Evolutionary conservation across 2,329 filamentous ascomycete species (phyloP), one percentile per base, ranked within the genome.

Genomic region (Mycocentrospora acerina): DNA sequence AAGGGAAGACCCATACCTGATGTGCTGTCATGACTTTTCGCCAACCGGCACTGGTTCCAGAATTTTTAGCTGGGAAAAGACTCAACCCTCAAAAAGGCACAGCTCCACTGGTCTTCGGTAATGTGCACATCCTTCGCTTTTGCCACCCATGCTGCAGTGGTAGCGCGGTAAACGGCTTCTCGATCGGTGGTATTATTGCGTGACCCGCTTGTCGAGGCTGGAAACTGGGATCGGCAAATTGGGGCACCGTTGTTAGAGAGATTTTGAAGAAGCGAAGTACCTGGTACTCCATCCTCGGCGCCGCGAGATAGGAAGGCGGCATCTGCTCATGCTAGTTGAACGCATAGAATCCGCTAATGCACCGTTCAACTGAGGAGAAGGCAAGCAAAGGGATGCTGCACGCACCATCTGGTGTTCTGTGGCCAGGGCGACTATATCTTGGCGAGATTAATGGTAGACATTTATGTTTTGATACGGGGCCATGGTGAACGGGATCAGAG

Each of bases 1-100:
- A 61, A 58, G 52, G 55, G 67, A 42, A 68, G 71, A 66, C 69
- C 70, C 70, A 71, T 71, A 70, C 63, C 71, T 87, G 88, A 90
- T 94, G 89, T 86, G 88, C 78, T 94, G 89, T 88, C 88, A 84
- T 83, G 75, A 77, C 77, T 85, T 78, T 77, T 82, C 80, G 80
- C 87, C 87, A 91, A 84, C 90, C 82, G 78, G 83, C 41, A 46
- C 49, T 53, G 59, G 63, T 64, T 65, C 63, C 60, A 67, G 56
- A 67, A 58, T 63, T 54, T n/a, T 57, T 60, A 57, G 60, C 62
- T 63, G 59, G 55, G 48, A 59, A 52, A 42, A 55, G 43, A 48
- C 46, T 64, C 57, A 56, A 58, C 57, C 54, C 55, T 48, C 51
- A 62, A 61, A 22, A 63, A 56, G 63, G 57, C 53, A 65, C 57